Evolutionary conservation across 129 eudicot genomes (phyloP).

Genomic region (Pulicaria dysenterica): DNA sequence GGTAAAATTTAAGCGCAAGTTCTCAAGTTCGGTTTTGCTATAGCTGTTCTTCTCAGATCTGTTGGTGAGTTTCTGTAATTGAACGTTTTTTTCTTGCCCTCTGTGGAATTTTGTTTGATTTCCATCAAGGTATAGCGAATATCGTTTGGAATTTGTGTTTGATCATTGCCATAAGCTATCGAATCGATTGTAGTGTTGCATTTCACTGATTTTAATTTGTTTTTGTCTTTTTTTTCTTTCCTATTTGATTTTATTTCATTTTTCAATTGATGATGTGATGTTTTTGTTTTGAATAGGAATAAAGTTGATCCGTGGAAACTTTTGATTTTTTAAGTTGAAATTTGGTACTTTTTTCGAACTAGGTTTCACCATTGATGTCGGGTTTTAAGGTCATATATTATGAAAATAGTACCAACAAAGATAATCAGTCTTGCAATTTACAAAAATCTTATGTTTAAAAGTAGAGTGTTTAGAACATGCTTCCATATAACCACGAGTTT

Average conservation of each 20-base stretch:
- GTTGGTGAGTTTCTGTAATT: constrained; percentile 22
- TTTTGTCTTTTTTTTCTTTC: not conserved
- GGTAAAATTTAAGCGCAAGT: not conserved
- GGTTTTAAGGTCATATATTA: not conserved
- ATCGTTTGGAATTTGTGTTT: constrained; percentile 6
- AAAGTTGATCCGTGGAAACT: constrained; percentile 9
- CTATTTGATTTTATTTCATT: constrained; percentile 14
- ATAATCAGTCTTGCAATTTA: not conserved
- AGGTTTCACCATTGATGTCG: constrained; percentile 12
- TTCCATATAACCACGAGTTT: constrained; percentile 12
- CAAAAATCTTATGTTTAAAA: not conserved
- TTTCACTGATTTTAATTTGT: not conserved
- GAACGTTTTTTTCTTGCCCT: not conserved
- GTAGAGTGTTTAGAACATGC: not conserved
- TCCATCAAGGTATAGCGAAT: constrained; percentile 4
- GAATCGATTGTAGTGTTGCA: constrained; percentile 4
- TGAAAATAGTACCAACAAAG: not conserved
- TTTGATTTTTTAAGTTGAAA: constrained; percentile 21
- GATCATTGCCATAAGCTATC: not conserved
- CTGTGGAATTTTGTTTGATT: not conserved
- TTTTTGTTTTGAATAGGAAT: constrained; percentile 9
- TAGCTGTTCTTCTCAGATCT: constrained; percentile 23
- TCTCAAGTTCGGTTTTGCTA: not conserved
- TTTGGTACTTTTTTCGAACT: constrained; percentile 15
- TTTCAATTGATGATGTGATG: constrained; percentile 30